These are phyloP conservation scores for Dendrobium catenatum DNA, from an alignment of 106 monocot species.

Conservation along the genomic window DNA sequence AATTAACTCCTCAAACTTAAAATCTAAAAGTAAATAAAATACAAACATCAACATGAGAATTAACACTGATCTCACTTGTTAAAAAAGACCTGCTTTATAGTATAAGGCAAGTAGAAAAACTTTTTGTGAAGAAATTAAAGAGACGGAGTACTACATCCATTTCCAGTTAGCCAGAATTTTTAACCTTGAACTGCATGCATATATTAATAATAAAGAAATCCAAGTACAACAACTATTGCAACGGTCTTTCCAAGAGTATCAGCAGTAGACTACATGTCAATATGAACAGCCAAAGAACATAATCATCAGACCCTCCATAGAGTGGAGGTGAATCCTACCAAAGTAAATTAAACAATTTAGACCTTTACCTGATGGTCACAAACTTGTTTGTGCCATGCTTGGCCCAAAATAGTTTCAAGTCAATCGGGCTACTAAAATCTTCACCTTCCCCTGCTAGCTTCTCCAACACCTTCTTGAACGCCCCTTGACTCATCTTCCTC, in stretches of 20 bases:
- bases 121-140: conserved; percentile 7
- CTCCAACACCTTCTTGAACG: conserved; percentile 58
- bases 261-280: conserved; percentile 16
- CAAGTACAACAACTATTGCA: conserved; percentile 12
- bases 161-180: background rate
- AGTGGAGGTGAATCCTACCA: background rate
- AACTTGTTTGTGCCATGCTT: conserved; percentile 66
- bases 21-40: background rate
- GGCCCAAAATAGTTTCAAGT: conserved; percentile 47
- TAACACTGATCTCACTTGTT: background rate
- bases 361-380: conserved; percentile 53
- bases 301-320: background rate
- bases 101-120: background rate
- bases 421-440: conserved; percentile 42
- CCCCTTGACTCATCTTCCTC: conserved; percentile 56
- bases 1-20: background rate
- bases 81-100: background rate
- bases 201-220: conserved; percentile 12
- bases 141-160: conserved; percentile 8
- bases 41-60: background rate
- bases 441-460: conserved; percentile 51
- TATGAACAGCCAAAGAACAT: conserved; percentile 22
- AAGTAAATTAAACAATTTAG: conserved; percentile 11
- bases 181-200: conserved; percentile 19
- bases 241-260: conserved; percentile 11